phyloP scores from a whole-genome alignment of 345 rosid genomes.

The Eucalyptus regnans region DNA sequence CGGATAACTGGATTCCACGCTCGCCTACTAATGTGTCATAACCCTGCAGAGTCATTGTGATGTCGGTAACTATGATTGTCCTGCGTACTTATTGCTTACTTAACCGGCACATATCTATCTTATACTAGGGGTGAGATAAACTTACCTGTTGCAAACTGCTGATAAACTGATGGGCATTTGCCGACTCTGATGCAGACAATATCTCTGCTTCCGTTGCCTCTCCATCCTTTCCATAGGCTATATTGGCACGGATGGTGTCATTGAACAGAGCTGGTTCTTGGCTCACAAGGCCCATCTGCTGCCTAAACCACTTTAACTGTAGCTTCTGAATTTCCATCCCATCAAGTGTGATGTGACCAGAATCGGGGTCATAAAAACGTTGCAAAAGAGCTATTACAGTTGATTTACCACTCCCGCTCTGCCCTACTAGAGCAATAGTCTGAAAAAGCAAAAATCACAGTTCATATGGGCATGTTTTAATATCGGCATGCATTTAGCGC shows the following conservation, averaged over 20 bases:
- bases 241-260: conserved; percentile 21
- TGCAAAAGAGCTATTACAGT: conserved; percentile 19
- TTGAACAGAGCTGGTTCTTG: conserved; percentile 19
- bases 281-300: conserved; percentile 26
- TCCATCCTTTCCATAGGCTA: conserved; percentile 24
- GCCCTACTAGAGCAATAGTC: conserved; percentile 28
- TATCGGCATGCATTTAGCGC: not conserved
- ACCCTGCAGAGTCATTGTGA: not conserved
- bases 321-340: conserved; percentile 17
- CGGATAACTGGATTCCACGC: conserved; percentile 1
- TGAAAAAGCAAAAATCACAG: not conserved
- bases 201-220: conserved; percentile 19
- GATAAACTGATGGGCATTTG: conserved; percentile 18
- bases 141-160: conserved; percentile 16
- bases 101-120: not conserved
- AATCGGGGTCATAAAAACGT: conserved; percentile 22
- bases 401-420: conserved; percentile 32
- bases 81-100: not conserved
- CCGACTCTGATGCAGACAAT: conserved; percentile 13
- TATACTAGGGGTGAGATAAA: not conserved
- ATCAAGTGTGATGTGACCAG: conserved; percentile 18
- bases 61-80: not conserved
- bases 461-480: not conserved
- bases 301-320: conserved; percentile 18
- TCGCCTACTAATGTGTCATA: conserved; percentile 4